A percentile compares a stretch with the other conserved stretches of the same genome.
Evolutionary conservation across 2,329 filamentous ascomycete genomes (phyloP).

Genomic region (Beauveria rudraprayagi): DNA sequence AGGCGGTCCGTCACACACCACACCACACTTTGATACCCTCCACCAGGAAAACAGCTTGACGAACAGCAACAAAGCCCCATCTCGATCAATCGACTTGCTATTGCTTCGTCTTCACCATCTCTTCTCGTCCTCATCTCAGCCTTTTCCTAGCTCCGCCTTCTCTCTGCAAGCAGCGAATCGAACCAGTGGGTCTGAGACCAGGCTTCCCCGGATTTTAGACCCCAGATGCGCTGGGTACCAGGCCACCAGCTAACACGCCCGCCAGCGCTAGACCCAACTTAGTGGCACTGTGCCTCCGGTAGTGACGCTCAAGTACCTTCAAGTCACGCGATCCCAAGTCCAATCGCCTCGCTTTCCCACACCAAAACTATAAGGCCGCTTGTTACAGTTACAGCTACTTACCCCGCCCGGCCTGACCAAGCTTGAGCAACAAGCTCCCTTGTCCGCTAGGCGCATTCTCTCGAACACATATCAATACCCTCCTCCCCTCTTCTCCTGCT

Average conservation of each 20-base stretch:
- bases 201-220: slow-evolving; percentile 20
- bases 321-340: slow-evolving; percentile 11
- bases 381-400: background rate
- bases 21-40: background rate
- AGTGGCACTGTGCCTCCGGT: background rate
- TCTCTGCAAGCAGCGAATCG: slow-evolving; percentile 11
- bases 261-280: slow-evolving; percentile 8
- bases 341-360: background rate
- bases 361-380: background rate
- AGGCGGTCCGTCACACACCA: slow-evolving; percentile 6
- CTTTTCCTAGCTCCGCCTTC: background rate
- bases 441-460: slow-evolving; percentile 15
- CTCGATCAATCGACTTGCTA: background rate
- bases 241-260: background rate
- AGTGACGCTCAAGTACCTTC: slow-evolving; percentile 5
- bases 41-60: background rate
- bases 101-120: background rate
- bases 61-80: background rate
- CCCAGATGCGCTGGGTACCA: slow-evolving; percentile 17
- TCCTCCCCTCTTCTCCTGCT: slow-evolving; percentile 19
- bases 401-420: slow-evolving; percentile 10
- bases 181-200: slow-evolving; percentile 15
- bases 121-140: background rate
- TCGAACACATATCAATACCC: slow-evolving; percentile 24
- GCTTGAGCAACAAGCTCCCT: slow-evolving; percentile 9